phyloP scores from a whole-genome alignment of 345 rosid species.

The Populus alba region DNA sequence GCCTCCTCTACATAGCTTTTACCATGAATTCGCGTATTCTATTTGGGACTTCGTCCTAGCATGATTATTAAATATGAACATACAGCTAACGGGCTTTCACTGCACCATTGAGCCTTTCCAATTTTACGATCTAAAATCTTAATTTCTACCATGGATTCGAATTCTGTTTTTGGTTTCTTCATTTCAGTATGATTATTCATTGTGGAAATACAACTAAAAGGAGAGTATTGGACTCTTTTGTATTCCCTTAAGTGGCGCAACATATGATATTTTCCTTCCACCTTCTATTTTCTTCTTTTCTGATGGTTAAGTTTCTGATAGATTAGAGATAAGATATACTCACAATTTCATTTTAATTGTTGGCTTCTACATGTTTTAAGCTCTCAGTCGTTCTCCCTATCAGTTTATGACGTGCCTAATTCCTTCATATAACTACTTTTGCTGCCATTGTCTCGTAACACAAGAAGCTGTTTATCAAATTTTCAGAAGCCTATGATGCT shows the following conservation, averaged over 20 bases:
- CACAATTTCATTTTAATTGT: neutral
- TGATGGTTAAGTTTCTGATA: neutral
- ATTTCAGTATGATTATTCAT: neutral
- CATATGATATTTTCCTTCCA: no score
- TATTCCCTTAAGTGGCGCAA: no score
- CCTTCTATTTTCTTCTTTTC: no score
- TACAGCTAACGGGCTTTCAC: no score
- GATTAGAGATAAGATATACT: neutral
- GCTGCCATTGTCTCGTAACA: neutral
- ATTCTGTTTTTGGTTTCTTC: neutral
- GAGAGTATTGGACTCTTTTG: neutral
- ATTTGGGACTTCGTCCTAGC: no score
- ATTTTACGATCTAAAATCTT: no score
- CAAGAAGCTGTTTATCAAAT: conserved; percentile 7
- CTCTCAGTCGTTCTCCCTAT: neutral
- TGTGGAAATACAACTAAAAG: neutral
- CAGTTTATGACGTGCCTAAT: neutral
- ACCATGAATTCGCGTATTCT: no score
- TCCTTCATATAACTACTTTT: neutral
- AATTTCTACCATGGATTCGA: neutral
- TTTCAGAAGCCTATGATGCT: conserved; percentile 74
- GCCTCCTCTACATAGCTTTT: neutral
- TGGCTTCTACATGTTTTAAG: neutral
- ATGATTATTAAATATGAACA: no score
- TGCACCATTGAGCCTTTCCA: no score